Conservation (phyloP, 495 filamentous ascomycete species). For the Xylaria grammica region DNA sequence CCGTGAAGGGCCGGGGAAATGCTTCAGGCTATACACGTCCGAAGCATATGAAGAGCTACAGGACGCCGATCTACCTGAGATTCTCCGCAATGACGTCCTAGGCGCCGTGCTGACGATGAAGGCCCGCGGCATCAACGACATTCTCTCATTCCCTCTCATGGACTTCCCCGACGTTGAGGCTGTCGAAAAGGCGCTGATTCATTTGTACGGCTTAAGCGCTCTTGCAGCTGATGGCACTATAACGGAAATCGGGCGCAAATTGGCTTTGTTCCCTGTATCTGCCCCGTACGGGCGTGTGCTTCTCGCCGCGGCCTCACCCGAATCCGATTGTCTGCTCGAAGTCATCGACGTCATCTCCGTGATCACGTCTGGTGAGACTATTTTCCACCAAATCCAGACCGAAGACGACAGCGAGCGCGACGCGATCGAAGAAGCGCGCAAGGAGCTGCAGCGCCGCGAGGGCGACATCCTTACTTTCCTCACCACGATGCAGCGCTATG, state of each 20-base stretch:
- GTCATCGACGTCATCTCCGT: constrained; percentile 91
- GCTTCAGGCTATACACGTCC: constrained; percentile 89
- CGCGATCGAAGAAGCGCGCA: constrained; percentile 71
- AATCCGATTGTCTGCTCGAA: constrained; percentile 74
- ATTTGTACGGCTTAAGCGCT: constrained; percentile 78
- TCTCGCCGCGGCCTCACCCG: constrained; percentile 74
- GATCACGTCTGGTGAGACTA: constrained; percentile 81
- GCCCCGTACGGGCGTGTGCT: constrained; percentile 82
- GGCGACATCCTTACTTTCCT: constrained; percentile 91
- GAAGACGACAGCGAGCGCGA: constrained; percentile 90
- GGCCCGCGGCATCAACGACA: constrained; percentile 83
- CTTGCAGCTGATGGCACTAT: constrained; percentile 74
- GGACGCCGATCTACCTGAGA: constrained; percentile 83
- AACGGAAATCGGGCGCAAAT: constrained; percentile 72
- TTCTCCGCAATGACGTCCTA: constrained; percentile 85
- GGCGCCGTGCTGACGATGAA: constrained; percentile 93
- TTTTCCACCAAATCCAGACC: constrained; percentile 79
- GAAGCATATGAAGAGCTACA: constrained; percentile 71
- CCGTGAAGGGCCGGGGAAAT: constrained; percentile 87
- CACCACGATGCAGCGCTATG: constrained; percentile 79
- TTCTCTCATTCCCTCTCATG: constrained; percentile 83
- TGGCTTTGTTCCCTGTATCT: constrained; percentile 82
- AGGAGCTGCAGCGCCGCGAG: constrained; percentile 76
- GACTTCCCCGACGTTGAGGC: constrained; percentile 78
- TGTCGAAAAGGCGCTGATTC: constrained; percentile 81